A percentile compares a stretch with the other conserved stretches of the same genome.
These are phyloP conservation scores for Hirschfeldia incana DNA, from an alignment of 345 rosid genomes.

Conservation along the genomic window DNA sequence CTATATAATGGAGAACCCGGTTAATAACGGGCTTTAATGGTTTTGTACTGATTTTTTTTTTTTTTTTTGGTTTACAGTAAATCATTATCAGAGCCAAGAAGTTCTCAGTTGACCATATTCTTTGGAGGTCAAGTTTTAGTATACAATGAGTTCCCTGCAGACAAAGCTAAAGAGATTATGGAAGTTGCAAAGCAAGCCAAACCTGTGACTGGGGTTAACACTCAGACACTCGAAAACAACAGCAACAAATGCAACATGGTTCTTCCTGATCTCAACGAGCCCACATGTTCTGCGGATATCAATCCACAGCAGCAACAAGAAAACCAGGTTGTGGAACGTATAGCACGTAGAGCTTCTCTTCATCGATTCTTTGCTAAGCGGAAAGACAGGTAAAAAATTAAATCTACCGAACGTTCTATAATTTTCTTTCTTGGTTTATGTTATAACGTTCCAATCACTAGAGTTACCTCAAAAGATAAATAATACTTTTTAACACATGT, in stretches of 20 bases:
- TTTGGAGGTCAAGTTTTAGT: slow-evolving; percentile 57
- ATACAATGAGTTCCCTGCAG: slow-evolving; percentile 55
- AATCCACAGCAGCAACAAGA: slow-evolving; percentile 23
- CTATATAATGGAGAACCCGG: not conserved
- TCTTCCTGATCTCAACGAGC: slow-evolving; percentile 46
- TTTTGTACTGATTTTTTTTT: not conserved
- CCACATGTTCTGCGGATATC: slow-evolving; percentile 21
- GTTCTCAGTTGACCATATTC: slow-evolving; percentile 66
- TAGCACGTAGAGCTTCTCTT: slow-evolving; percentile 67
- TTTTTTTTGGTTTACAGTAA: slow-evolving; percentile 15
- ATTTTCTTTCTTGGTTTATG: not conserved
- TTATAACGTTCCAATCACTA: not conserved
- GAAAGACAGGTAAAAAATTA: slow-evolving; percentile 57
- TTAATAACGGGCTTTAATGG: not conserved
- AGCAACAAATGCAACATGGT: slow-evolving; percentile 24
- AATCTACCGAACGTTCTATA: not conserved
- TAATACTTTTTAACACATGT: not conserved
- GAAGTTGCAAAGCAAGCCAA: slow-evolving; percentile 44
- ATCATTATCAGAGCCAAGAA: slow-evolving; percentile 16
- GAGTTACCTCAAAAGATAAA: not conserved
- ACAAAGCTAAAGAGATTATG: slow-evolving; percentile 60
- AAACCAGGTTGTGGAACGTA: slow-evolving; percentile 37
- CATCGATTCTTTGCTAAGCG: slow-evolving; percentile 71
- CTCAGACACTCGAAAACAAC: slow-evolving; percentile 14
- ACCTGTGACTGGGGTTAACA: not conserved